Percentiles rank a stretch among this genome's conserved stretches.
phyloP scores from a whole-genome alignment of 495 filamentous ascomycete species.

The Lophium mytilinum region DNA sequence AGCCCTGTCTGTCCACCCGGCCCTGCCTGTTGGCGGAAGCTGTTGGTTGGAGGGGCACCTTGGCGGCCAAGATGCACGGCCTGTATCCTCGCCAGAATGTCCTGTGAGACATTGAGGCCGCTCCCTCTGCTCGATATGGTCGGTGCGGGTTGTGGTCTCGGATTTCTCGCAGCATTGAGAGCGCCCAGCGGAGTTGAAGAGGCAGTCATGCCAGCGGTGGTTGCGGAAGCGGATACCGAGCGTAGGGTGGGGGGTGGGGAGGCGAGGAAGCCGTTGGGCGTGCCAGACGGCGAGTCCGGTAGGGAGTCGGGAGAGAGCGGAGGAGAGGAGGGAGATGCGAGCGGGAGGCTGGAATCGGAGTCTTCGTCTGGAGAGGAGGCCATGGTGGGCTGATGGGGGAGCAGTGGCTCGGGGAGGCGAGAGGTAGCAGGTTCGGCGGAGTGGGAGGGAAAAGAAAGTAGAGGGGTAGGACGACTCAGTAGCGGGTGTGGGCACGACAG shows the following conservation, averaged over 20 bases:
- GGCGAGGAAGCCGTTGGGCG: constrained; percentile 3
- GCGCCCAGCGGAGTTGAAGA: constrained; percentile 76
- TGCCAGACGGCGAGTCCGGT: not conserved
- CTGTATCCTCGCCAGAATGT: constrained; percentile 55
- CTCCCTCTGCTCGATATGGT: constrained; percentile 49
- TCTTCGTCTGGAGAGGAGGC: constrained; percentile 13
- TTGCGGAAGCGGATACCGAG: constrained; percentile 34
- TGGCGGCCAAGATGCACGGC: constrained; percentile 30
- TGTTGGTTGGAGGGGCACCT: constrained; percentile 23
- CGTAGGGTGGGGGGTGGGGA: constrained; percentile 12
- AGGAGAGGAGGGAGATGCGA: constrained; percentile 5
- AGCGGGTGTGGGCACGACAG: not conserved
- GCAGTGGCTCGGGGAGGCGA: not conserved
- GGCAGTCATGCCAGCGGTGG: constrained; percentile 48
- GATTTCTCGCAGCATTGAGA: constrained; percentile 68
- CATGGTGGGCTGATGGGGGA: not conserved
- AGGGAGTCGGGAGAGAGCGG: not conserved
- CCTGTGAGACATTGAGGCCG: constrained; percentile 53
- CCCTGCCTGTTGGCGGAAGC: not conserved
- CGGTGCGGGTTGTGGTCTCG: constrained; percentile 33
- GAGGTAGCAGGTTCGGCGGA: not conserved
- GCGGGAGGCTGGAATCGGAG: constrained; percentile 1
- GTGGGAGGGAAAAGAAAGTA: not conserved
- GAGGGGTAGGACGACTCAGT: no score
- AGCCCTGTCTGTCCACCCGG: constrained; percentile 11